These are phyloP conservation scores for Fusarium temperatum DNA, from an alignment of 2,329 filamentous ascomycete genomes.

Conservation along the genomic window DNA sequence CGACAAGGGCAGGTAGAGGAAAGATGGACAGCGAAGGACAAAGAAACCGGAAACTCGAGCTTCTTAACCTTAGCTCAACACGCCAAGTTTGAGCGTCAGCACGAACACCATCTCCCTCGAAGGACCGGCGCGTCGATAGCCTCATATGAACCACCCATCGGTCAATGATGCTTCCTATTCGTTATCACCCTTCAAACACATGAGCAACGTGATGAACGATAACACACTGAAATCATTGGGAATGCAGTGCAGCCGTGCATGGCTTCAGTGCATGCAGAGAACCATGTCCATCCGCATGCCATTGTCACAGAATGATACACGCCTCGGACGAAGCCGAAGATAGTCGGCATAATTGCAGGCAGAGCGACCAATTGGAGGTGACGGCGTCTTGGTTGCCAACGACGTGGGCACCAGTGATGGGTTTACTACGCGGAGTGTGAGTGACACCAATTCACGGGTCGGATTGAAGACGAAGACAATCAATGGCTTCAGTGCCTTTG, in stretches of 20 bases:
- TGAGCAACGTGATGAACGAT: constrained; percentile 15
- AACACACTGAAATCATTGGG: constrained; percentile 13
- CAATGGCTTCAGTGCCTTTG: not conserved
- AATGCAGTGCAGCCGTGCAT: constrained; percentile 27
- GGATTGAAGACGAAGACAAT: not conserved
- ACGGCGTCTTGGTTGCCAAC: constrained; percentile 3
- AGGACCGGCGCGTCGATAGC: constrained; percentile 4
- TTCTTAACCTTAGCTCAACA: constrained; percentile 17
- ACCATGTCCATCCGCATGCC: not conserved
- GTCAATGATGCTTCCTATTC: not conserved
- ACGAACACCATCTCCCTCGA: not conserved
- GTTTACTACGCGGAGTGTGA: not conserved
- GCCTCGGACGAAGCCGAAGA: constrained; percentile 25
- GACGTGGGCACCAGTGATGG: constrained; percentile 1
- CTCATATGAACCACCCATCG: not conserved
- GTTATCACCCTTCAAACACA: constrained; percentile 3
- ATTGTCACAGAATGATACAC: constrained; percentile 1
- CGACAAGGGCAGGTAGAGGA: not conserved
- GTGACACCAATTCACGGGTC: constrained; percentile 2
- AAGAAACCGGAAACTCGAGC: constrained; percentile 4
- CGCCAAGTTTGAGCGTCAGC: constrained; percentile 17
- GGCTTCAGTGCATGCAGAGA: constrained; percentile 10
- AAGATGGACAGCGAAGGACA: not conserved
- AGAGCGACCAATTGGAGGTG: constrained; percentile 10
- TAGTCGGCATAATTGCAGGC: not conserved